Evolutionary conservation across 2,329 filamentous ascomycete genomes (phyloP), one percentile per base, ranked within the genome.

Genomic region (Dothidotthia symphoricarpi): DNA sequence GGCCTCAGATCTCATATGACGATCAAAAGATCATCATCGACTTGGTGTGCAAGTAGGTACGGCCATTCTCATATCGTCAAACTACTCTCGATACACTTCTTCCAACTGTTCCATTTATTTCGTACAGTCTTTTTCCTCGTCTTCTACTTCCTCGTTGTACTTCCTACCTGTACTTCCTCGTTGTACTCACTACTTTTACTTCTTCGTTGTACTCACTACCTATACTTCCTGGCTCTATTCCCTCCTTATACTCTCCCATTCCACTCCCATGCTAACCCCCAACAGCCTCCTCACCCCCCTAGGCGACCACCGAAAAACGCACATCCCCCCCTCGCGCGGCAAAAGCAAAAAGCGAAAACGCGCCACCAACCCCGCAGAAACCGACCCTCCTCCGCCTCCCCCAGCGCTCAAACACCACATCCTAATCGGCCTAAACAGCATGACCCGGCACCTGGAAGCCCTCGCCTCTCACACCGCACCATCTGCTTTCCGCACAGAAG

Each of bases 11-110:
- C 28, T 69, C 72, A 2, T 57, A 67, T 13, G 69, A 78, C 32
- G 73, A 85, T 35, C 81, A 86, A 61, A 75, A 82, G 34, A 72
- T 74, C 3, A 82, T 86, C 25, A 59, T 86, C 8, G 81, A 86
- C 46, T 69, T 88, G 32, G 70, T 86, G 4, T 85, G 78, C 76
- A 76, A 72, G 83, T 86, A 73, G 53, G 69, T 65, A 45, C 31
- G 45, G 43, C 34, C 28, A 32, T 15, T 28, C 29, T 30, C 19
- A 8, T 24, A 24, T 12, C 33, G 26, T 35, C 26, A 36, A 24
- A 24, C 32, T 36, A 17, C 27, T 11, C 13, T 16, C 27, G 15
- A 24, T 32, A 28, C 45, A 53, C 27, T 22, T 13, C 24, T 13
- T 9, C 19, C 13, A 26, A 6, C 7, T 13, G 9, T 22, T 22